Evolutionary conservation across 768 basidiomycete genomes (phyloP).

Genomic region (Tulasnella sp.): DNA sequence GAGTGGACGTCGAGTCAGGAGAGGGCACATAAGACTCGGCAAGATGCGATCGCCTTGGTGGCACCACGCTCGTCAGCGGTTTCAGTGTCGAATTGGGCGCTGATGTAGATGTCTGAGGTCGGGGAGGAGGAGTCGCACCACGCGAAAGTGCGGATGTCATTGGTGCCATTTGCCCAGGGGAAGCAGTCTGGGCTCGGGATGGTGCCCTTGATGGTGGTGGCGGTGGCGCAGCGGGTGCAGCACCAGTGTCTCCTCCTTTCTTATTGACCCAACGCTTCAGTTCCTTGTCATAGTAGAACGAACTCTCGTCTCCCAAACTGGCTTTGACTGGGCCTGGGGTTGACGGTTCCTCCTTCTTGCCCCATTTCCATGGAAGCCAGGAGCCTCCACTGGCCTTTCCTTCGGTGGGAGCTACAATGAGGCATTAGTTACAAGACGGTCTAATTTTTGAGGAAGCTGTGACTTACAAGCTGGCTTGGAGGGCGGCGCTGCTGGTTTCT

Average conservation of each 20-base stretch:
- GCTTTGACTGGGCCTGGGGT: slow-evolving; percentile 71
- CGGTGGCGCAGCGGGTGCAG: slow-evolving; percentile 45
- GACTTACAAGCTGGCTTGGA: slow-evolving; percentile 25
- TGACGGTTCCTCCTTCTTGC: slow-evolving; percentile 47
- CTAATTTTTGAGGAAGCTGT: slow-evolving; percentile 15
- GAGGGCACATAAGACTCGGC: slow-evolving; percentile 14
- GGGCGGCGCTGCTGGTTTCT: slow-evolving; percentile 20
- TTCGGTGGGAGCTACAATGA: slow-evolving; percentile 25
- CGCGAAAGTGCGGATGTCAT: background rate
- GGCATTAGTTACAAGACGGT: background rate
- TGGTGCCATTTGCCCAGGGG: slow-evolving; percentile 44
- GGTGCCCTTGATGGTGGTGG: slow-evolving; percentile 81
- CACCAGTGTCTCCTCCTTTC: slow-evolving; percentile 55
- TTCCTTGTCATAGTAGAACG: slow-evolving; percentile 93
- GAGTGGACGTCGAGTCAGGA: background rate
- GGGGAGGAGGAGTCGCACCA: slow-evolving; percentile 16
- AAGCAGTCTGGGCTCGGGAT: slow-evolving; percentile 75
- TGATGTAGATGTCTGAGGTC: slow-evolving; percentile 7
- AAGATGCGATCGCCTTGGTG: slow-evolving; percentile 9
- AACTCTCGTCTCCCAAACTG: slow-evolving; percentile 82
- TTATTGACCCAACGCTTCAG: slow-evolving; percentile 94
- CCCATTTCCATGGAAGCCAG: slow-evolving; percentile 80
- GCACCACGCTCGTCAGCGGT: background rate
- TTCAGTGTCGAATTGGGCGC: background rate
- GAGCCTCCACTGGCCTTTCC: slow-evolving; percentile 39